Evolutionary conservation across 139 green algal species (phyloP).

Genomic region (Desmodesmus armatus): DNA sequence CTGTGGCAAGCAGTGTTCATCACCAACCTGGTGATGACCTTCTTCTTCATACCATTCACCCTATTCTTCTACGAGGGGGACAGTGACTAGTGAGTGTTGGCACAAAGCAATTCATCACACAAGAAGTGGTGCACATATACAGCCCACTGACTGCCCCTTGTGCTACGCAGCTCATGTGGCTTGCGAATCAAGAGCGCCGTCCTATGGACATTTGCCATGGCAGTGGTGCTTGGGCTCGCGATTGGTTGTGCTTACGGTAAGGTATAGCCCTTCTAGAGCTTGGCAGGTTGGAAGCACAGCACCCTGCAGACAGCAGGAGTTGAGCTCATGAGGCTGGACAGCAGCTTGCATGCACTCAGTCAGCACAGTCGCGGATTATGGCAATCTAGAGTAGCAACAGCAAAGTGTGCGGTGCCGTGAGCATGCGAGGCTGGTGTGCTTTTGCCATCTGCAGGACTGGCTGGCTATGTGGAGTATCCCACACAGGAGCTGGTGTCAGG

Average conservation of each 20-base stretch:
- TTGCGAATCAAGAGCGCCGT: conserved; percentile 69
- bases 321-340: no score
- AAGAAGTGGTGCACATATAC: background rate
- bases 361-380: no score
- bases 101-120: background rate
- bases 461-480: conserved; percentile 88
- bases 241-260: conserved; percentile 84
- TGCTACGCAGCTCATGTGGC: conserved; percentile 63
- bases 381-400: no score
- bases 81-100: conserved; percentile 78
- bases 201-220: conserved; percentile 67
- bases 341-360: no score
- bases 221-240: conserved; percentile 69
- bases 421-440: no score
- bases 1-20: conserved; percentile 95
- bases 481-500: conserved; percentile 85
- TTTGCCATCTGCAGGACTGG: conserved; percentile 71
- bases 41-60: conserved; percentile 92
- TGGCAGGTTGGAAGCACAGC: no score
- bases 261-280: no score
- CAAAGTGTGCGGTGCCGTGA: no score
- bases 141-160: background rate
- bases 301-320: no score
- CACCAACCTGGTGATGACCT: conserved; percentile 82
- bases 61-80: conserved; percentile 98